A percentile compares a stretch with the other conserved stretches of the same genome.
phyloP scores from a whole-genome alignment of 139 green algal genomes.

The Chlorella sp. region DNA sequence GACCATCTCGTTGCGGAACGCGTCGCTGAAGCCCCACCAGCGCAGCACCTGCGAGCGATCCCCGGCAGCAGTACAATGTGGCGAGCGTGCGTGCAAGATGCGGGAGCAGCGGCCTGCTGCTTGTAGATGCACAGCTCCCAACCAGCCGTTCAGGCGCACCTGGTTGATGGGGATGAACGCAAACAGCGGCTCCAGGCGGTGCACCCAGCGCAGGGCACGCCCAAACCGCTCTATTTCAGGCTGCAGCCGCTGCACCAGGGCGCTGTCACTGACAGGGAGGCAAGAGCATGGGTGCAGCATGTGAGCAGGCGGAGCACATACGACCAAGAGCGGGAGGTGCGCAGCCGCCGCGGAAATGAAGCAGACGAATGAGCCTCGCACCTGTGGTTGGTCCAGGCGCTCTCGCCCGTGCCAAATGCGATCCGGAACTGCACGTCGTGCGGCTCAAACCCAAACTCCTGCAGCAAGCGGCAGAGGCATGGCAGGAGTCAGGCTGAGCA shows the following conservation, averaged over 20 bases:
- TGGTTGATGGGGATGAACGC: conserved; percentile 67
- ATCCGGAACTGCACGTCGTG: conserved; percentile 63
- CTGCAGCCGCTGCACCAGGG: conserved; percentile 49
- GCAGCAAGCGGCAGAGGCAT: background rate
- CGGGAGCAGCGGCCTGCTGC: too few species aligned
- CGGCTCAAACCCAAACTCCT: conserved; percentile 66
- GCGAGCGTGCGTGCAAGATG: too few species aligned
- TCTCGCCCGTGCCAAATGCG: conserved; percentile 64
- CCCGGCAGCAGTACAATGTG: background rate
- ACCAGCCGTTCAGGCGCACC: background rate
- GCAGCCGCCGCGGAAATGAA: too few species aligned
- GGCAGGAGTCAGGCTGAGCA: too few species aligned
- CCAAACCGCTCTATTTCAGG: conserved; percentile 70
- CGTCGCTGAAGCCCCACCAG: conserved; percentile 56
- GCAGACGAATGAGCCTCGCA: too few species aligned
- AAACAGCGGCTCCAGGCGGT: conserved; percentile 65
- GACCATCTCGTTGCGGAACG: conserved; percentile 73
- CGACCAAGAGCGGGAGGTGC: background rate
- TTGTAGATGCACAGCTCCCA: background rate
- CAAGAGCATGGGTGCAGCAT: background rate
- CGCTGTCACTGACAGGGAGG: conserved; percentile 2
- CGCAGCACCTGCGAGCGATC: conserved; percentile 45
- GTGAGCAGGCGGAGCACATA: too few species aligned
- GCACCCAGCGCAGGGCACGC: conserved; percentile 56
- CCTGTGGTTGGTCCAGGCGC: conserved; percentile 74